These are phyloP conservation scores for Bothriochloa decipiens DNA, from an alignment of 176 grass and related monocot species.

Conservation along the genomic window DNA sequence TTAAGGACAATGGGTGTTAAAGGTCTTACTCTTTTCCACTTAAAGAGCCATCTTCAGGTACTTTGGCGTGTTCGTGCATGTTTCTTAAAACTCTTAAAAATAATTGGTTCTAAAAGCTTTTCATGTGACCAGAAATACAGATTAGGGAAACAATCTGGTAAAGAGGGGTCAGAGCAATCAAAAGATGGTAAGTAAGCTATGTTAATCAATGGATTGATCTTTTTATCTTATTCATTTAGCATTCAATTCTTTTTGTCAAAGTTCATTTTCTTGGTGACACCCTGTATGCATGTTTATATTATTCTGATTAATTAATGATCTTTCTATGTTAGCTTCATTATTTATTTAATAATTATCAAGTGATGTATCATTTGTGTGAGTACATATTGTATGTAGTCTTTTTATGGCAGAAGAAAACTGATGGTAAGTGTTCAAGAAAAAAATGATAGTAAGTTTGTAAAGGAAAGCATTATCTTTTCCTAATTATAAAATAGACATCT, in stretches of 20 bases:
- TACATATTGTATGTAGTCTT: not conserved
- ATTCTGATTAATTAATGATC: not conserved
- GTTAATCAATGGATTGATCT: not conserved
- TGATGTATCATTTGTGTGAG: not conserved
- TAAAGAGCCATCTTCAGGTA: conserved; percentile 99
- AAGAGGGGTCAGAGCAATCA: conserved; percentile 79
- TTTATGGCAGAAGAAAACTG: not conserved
- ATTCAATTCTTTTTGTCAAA: not conserved
- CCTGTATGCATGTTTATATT: conserved; percentile 4
- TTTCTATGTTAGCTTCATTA: conserved; percentile 1
- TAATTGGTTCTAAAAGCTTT: conserved; percentile 21
- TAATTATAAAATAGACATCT: not conserved
- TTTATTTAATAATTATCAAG: not conserved
- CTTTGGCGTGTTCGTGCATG: not conserved
- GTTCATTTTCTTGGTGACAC: not conserved
- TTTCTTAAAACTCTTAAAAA: conserved; percentile 12
- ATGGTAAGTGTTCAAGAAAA: too few relatives aligned
- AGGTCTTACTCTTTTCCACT: conserved; percentile 93
- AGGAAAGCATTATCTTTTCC: not conserved
- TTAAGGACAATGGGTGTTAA: conserved; percentile 99
- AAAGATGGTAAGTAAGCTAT: conserved; percentile 77
- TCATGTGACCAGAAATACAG: conserved; percentile 84
- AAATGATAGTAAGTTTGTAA: too few relatives aligned
- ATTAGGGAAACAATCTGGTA: conserved; percentile 93
- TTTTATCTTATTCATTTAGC: not conserved